phyloP scores from a whole-genome alignment of 768 basidiomycete genomes.

The Boletus tomentosulus region DNA sequence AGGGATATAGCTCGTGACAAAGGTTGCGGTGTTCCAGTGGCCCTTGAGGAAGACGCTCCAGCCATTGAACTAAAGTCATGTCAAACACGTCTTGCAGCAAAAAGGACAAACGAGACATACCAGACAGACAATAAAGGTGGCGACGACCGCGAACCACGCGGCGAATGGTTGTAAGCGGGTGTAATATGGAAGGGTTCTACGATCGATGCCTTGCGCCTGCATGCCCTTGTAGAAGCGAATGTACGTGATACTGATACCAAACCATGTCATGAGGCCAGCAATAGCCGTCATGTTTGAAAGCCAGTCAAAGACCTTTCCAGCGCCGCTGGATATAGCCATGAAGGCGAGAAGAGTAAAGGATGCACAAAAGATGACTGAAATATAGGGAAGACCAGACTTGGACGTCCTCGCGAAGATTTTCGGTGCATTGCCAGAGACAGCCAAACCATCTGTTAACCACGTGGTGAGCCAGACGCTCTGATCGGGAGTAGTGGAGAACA shows the following conservation, averaged over 20 bases:
- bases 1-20: slow-evolving; percentile 83
- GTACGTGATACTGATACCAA: slow-evolving; percentile 71
- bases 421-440: slow-evolving; percentile 77
- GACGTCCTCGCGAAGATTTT: slow-evolving; percentile 68
- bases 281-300: slow-evolving; percentile 73
- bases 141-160: slow-evolving; percentile 47
- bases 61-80: slow-evolving; percentile 43
- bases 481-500: slow-evolving; percentile 22
- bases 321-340: slow-evolving; percentile 67
- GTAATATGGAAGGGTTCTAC: slow-evolving; percentile 65
- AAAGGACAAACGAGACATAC: slow-evolving; percentile 39
- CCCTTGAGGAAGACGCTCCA: slow-evolving; percentile 50
- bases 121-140: slow-evolving; percentile 49
- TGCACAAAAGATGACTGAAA: slow-evolving; percentile 65
- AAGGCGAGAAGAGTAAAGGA: slow-evolving; percentile 69
- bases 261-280: slow-evolving; percentile 76
- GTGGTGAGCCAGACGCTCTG: not conserved
- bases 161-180: slow-evolving; percentile 69
- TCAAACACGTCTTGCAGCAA: slow-evolving; percentile 16
- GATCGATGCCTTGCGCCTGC: slow-evolving; percentile 74
- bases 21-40: slow-evolving; percentile 56
- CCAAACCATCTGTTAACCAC: slow-evolving; percentile 62
- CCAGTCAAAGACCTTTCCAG: slow-evolving; percentile 77
- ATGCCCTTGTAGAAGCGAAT: slow-evolving; percentile 82
- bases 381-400: slow-evolving; percentile 70